Evolutionary conservation across 441 rosid genomes (phyloP).

Genomic region (Raphanus hybrid): DNA sequence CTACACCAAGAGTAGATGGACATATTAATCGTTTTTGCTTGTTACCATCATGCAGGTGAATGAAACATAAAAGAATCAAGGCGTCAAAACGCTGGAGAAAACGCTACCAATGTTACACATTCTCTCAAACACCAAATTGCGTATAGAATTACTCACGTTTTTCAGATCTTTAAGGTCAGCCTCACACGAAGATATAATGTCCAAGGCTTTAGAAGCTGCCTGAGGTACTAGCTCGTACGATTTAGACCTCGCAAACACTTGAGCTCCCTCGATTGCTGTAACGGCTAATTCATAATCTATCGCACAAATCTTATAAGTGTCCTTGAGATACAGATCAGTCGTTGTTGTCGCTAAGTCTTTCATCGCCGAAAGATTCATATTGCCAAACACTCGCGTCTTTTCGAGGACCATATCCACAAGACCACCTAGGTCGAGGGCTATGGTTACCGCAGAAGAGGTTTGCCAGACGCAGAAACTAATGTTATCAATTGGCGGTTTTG

Average conservation of each 20-base stretch:
- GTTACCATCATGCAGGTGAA: neutral
- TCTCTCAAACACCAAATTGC: constrained; percentile 7
- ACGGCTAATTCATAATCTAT: constrained; percentile 23
- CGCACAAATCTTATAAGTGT: constrained; percentile 21
- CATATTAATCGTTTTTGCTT: neutral
- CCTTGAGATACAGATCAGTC: constrained; percentile 23
- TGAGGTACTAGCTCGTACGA: constrained; percentile 10
- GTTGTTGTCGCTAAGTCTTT: constrained; percentile 20
- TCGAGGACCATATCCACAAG: constrained; percentile 16
- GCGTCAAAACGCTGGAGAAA: constrained; percentile 17
- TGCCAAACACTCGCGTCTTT: constrained; percentile 3
- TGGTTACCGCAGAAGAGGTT: constrained; percentile 2
- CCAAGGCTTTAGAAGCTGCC: constrained; percentile 11
- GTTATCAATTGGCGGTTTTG: constrained; percentile 8
- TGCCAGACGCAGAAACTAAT: constrained; percentile 27
- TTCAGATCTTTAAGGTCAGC: neutral
- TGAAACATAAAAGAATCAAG: constrained; percentile 15
- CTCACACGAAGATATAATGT: constrained; percentile 14
- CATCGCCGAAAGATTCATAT: constrained; percentile 12
- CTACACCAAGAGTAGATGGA: neutral
- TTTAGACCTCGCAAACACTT: constrained; percentile 12
- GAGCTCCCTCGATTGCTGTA: constrained; percentile 19
- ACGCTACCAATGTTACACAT: constrained; percentile 25
- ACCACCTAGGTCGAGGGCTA: constrained; percentile 20
- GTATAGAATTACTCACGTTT: constrained; percentile 10